Evolutionary conservation across 2,329 filamentous ascomycete genomes (phyloP).

Genomic region (Thyridium curvatum): DNA sequence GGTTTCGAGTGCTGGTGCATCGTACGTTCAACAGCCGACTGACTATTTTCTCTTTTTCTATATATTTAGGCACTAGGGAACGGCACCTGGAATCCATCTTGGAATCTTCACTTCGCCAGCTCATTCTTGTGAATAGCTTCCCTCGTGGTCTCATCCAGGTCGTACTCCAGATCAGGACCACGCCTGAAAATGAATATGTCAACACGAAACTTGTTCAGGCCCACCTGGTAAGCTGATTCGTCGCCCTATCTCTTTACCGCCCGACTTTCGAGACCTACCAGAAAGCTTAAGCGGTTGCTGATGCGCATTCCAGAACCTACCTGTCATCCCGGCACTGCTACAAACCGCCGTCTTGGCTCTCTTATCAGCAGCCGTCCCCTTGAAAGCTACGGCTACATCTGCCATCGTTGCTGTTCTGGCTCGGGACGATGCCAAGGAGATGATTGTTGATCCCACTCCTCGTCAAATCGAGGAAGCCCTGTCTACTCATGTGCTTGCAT

Average conservation of each 20-base stretch:
- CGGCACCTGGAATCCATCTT: constrained; percentile 76
- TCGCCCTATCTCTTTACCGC: background rate
- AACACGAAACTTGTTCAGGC: constrained; percentile 55
- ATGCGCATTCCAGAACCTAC: constrained; percentile 55
- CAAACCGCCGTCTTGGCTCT: constrained; percentile 75
- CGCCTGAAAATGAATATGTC: constrained; percentile 61
- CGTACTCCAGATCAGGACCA: constrained; percentile 67
- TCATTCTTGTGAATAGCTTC: constrained; percentile 69
- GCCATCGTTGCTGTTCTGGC: constrained; percentile 54
- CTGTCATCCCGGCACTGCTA: constrained; percentile 73
- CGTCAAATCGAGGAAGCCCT: constrained; percentile 54
- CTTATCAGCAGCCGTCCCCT: constrained; percentile 74
- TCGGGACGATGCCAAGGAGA: constrained; percentile 28
- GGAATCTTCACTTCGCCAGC: constrained; percentile 63
- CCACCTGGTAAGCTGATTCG: constrained; percentile 43
- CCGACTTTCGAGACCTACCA: background rate
- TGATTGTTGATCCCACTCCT: constrained; percentile 56
- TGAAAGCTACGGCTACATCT: constrained; percentile 66
- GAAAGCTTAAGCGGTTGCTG: background rate
- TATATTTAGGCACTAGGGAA: constrained; percentile 58
- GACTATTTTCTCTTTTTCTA: constrained; percentile 14
- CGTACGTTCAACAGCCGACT: constrained; percentile 1
- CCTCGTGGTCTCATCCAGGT: constrained; percentile 75
- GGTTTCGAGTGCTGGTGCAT: constrained; percentile 2
- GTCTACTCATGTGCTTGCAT: constrained; percentile 79